Conservation (phyloP, 495 filamentous ascomycete genomes). For the Aspergillus sclerotioniger region DNA sequence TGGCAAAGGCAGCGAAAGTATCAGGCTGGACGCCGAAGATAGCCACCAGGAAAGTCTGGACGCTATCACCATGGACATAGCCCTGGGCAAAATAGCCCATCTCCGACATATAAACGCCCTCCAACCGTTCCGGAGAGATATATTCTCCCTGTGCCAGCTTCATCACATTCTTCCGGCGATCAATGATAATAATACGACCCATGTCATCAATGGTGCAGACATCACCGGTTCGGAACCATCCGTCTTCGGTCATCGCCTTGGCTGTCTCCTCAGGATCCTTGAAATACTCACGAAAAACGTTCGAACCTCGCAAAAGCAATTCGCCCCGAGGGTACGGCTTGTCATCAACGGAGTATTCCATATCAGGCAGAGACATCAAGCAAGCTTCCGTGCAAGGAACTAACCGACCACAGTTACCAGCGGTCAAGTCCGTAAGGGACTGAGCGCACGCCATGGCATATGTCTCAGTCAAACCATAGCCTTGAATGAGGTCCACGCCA, state of each 20-base stretch:
- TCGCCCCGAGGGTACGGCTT: constrained; percentile 93
- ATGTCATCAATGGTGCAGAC: constrained; percentile 78
- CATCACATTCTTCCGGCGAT: constrained; percentile 96
- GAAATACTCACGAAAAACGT: constrained; percentile 81
- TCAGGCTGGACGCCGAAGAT: constrained; percentile 86
- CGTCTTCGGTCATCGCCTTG: constrained; percentile 79
- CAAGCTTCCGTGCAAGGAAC: constrained; percentile 69
- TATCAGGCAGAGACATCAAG: constrained; percentile 85
- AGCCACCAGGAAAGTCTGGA: constrained; percentile 78
- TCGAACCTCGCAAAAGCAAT: constrained; percentile 75
- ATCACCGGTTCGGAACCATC: constrained; percentile 97
- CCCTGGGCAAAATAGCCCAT: constrained; percentile 72
- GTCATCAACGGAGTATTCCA: constrained; percentile 90
- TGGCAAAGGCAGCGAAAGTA: constrained; percentile 73
- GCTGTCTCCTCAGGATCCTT: constrained; percentile 82
- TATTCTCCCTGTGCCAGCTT: constrained; percentile 98
- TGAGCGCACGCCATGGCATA: constrained; percentile 78
- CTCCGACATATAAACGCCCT: constrained; percentile 87
- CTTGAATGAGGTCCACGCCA: constrained; percentile 77
- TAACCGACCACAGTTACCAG: constrained; percentile 80
- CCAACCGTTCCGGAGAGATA: constrained; percentile 93
- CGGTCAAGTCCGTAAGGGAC: constrained; percentile 61
- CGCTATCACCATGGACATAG: constrained; percentile 88
- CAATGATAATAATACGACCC: constrained; percentile 89
- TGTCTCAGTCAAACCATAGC: constrained; percentile 94